A percentile compares a stretch with the other conserved stretches of the same genome.
Evolutionary conservation across 495 filamentous ascomycete species (phyloP).

Genomic region (Halenospora varia): DNA sequence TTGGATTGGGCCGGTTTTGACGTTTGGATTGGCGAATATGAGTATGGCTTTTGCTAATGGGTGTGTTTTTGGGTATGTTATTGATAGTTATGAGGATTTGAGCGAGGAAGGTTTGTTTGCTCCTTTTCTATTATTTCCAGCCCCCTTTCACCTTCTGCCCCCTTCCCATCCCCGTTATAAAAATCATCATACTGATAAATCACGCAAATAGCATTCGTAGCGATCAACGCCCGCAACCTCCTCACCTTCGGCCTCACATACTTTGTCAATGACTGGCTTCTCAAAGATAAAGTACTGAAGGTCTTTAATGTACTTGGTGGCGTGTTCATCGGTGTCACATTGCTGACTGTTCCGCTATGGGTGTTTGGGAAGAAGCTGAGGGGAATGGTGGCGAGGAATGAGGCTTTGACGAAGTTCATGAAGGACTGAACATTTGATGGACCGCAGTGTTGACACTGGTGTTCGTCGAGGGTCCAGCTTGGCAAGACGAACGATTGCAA

Average conservation of each 20-base stretch:
- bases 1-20: constrained; percentile 49
- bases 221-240: constrained; percentile 50
- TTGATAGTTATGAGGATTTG: constrained; percentile 46
- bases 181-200: neutral
- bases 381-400: constrained; percentile 40
- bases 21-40: constrained; percentile 51
- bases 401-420: constrained; percentile 45
- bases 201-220: constrained; percentile 40
- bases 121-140: neutral
- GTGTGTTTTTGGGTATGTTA: constrained; percentile 50
- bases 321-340: constrained; percentile 32
- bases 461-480: no score
- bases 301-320: constrained; percentile 50
- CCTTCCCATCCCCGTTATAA: neutral
- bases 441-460: no score
- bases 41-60: constrained; percentile 46
- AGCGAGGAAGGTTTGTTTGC: constrained; percentile 37
- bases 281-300: constrained; percentile 37
- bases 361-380: constrained; percentile 48
- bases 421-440: constrained; percentile 26
- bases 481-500: no score
- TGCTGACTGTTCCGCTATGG: constrained; percentile 51
- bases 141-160: neutral
- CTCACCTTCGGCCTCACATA: constrained; percentile 51
- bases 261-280: constrained; percentile 49